Base-by-base conservation (phyloP, 257 asterid species). In the Schizonepeta tenuifolia region DNA sequence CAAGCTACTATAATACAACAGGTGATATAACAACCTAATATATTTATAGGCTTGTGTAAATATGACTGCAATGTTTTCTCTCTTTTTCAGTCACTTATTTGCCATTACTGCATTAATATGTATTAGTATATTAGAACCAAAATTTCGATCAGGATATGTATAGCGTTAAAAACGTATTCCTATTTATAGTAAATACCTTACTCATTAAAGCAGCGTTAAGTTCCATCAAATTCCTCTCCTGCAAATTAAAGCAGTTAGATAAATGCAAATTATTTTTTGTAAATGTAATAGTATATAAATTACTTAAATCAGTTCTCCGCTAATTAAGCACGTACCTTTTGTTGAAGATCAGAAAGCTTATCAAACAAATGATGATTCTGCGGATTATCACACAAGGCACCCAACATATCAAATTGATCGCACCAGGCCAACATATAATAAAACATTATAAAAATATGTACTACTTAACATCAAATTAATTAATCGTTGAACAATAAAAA, bases 291-390 rank as follows among this genome's bases (percentile, higher is more conserved):
- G 0, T n/a, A n/a, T n/a, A 13, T 15, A 13, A 47, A 14, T 46
- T 12, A 14, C 6, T 46, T 0, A 54, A 11, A 10, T 54, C 11
- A 21, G 15, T 21, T 21, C 35, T 31, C 7, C 17, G 9, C 14
- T 2, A n/a, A n/a, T n/a, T n/a, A 13, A 54, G 46, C 44, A 17
- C 9, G 13, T 57, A 78, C 82, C 82, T 78, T 73, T 26, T 69
- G 65, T 46, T 78, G 79, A 44, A 78, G 82, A 61, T 62, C 79
- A 44, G 65, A 78, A 24, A 78, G 82, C 65, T 73, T 68, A 69
- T 50, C 59, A 22, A 69, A 12, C 69, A 78, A 13, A 46, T 26
- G 49, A 11, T 78, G 59, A 68, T 15, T 73, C 82, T 78, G 79
- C 61, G 62, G 2, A 67, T 14, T 36, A 71, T 36, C n/a, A n/a